Evolutionary conservation across 148 eudicot species (phyloP).

Genomic region (Rhododendron kiyosumense): DNA sequence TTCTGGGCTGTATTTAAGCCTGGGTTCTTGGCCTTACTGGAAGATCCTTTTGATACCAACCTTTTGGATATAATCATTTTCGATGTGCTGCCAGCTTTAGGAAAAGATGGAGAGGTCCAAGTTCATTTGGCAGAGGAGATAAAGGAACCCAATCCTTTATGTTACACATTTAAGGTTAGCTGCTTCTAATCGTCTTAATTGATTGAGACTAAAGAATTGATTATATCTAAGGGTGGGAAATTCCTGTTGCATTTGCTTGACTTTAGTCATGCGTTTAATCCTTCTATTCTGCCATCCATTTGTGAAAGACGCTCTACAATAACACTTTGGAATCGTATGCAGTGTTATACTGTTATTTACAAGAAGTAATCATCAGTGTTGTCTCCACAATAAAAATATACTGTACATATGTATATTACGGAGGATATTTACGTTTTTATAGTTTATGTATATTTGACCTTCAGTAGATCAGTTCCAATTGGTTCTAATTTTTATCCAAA

Average conservation of each 20-base stretch:
- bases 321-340: background rate
- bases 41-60: slow-evolving; percentile 76
- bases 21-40: slow-evolving; percentile 90
- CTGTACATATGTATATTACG: background rate
- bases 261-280: background rate
- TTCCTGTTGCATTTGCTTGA: background rate
- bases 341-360: background rate
- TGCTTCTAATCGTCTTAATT: background rate
- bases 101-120: slow-evolving; percentile 61
- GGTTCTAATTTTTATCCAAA: background rate
- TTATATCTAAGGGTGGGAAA: background rate
- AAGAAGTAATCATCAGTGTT: background rate
- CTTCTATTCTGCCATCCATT: background rate
- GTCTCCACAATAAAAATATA: background rate
- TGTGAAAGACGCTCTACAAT: background rate
- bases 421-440: background rate
- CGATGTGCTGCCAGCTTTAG: slow-evolving; percentile 74
- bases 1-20: slow-evolving; percentile 92
- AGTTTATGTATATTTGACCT: background rate
- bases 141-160: slow-evolving; percentile 77
- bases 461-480: background rate
- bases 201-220: background rate
- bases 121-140: slow-evolving; percentile 80
- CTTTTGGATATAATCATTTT: slow-evolving; percentile 84
- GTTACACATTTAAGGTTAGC: slow-evolving; percentile 83